Evolutionary conservation across 1,284 basidiomycete genomes (phyloP), one percentile per base, ranked within the genome.

Genomic region (Exobasidium cylindrosporum): DNA sequence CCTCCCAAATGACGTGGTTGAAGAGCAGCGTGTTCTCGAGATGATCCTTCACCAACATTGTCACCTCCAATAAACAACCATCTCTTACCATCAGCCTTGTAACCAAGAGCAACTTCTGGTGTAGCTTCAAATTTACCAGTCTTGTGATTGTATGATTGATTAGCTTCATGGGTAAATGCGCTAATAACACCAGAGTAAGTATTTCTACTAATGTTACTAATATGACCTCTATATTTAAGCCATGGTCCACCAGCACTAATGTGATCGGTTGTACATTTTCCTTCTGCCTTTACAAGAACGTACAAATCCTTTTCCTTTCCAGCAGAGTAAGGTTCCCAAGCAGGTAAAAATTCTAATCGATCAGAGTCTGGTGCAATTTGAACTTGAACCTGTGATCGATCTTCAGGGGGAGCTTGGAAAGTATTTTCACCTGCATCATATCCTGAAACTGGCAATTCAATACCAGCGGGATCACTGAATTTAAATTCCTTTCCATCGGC

Each of bases 181-280:
- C 97, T 97, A 84, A 97, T 94, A 61, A 92, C 94, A 81, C 92
- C 77, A 47, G 97, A 97, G 81, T 97, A 83, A 83, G 92, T 95
- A 85, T 97, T 97, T 83, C 96, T 91, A 40, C 92, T 96, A 81
- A 97, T 98, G 87, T 98, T 97, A 83, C 96, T 87, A 77, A 98
- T 88, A 83, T 97, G 95, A 71, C 95, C 95, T 85, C 95, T 91
- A 86, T 94, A 97, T 84, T 97, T 97, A 83, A 97, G 87, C 95
- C 95, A 98, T 50, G 95, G 95, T 63, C 95, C 95, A 85, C 93
- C 95, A 81, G 92, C 92, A 66, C 89, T 91, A 81, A 96, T 81
- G 77, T 76, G 74, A 69, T 85, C 84, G 67, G 84, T 85, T 68
- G 84, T 97, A 89, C 96, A 99, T 86, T 99, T 98, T 86, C 96